phyloP scores from a whole-genome alignment of 257 asterid genomes.

The Solanum paucissectum region DNA sequence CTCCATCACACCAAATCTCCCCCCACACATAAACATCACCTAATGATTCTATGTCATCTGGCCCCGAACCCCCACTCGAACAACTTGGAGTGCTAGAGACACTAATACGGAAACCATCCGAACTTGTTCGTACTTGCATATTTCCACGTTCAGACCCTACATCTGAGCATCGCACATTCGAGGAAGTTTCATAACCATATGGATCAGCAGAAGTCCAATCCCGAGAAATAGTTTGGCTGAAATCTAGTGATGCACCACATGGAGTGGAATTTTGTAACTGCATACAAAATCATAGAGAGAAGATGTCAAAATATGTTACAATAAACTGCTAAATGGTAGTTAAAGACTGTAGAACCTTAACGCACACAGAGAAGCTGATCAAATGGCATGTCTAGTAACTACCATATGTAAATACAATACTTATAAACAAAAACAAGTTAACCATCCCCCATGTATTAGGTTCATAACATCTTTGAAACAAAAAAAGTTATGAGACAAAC shows the following conservation, averaged over 20 bases:
- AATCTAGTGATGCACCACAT: constrained; percentile 48
- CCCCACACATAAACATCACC: constrained; percentile 99
- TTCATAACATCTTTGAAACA: neutral
- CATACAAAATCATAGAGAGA: constrained; percentile 7
- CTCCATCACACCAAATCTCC: constrained; percentile 76
- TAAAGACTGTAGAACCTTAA: neutral
- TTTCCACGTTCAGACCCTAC: constrained; percentile 61
- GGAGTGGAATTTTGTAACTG: constrained; percentile 45
- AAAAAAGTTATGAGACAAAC: neutral
- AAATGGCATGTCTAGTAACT: neutral
- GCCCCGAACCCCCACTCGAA: constrained; percentile 82
- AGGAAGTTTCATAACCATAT: constrained; percentile 19
- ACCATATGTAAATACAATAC: neutral
- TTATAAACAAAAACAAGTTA: neutral
- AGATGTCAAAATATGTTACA: neutral
- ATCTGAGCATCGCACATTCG: constrained; percentile 47
- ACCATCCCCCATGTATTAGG: neutral
- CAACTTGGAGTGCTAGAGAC: constrained; percentile 94
- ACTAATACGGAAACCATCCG: constrained; percentile 89
- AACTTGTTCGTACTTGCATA: constrained; percentile 85
- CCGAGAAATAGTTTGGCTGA: constrained; percentile 32
- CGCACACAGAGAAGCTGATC: neutral
- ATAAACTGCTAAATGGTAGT: neutral
- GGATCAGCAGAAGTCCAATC: constrained; percentile 45
- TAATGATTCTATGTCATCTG: constrained; percentile 90